Evolutionary conservation across 2,329 filamentous ascomycete species (phyloP).

Genomic region (Neonectria punicea): DNA sequence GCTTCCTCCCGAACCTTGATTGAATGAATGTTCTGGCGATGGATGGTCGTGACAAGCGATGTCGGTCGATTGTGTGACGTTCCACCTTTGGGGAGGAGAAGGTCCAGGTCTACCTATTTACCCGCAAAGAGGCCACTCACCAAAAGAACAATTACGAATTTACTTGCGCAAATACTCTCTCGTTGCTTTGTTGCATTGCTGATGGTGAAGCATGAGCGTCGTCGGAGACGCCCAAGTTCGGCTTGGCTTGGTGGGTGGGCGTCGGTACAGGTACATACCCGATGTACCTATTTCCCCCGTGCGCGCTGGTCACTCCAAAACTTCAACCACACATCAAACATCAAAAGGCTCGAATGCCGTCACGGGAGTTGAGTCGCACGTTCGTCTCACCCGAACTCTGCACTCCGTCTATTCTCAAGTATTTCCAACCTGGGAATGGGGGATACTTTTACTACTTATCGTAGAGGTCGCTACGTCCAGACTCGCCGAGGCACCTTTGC

Average conservation of each 20-base stretch:
- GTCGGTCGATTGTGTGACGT: neutral
- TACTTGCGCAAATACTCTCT: conserved; percentile 7
- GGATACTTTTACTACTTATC: neutral
- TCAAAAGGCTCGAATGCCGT: neutral
- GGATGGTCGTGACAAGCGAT: neutral
- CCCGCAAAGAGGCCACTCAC: no score
- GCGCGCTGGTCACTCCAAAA: neutral
- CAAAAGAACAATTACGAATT: neutral
- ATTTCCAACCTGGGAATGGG: neutral
- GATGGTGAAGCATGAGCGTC: conserved; percentile 3
- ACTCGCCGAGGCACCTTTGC: no score
- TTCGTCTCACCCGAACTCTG: conserved; percentile 2
- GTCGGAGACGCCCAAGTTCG: conserved; percentile 11
- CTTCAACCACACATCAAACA: neutral
- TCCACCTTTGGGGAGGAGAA: neutral
- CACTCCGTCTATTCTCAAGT: neutral
- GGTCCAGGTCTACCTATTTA: neutral
- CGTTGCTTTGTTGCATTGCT: conserved; percentile 14
- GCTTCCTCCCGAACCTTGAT: no score
- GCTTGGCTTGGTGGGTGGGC: conserved; percentile 1
- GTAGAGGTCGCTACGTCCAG: no score
- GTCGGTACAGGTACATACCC: conserved; percentile 17
- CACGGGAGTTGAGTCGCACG: neutral
- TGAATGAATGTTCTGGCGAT: neutral
- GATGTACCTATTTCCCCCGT: conserved; percentile 3